Base-by-base conservation (phyloP, 2,329 filamentous ascomycete species). In the Fusarium sp. region DNA sequence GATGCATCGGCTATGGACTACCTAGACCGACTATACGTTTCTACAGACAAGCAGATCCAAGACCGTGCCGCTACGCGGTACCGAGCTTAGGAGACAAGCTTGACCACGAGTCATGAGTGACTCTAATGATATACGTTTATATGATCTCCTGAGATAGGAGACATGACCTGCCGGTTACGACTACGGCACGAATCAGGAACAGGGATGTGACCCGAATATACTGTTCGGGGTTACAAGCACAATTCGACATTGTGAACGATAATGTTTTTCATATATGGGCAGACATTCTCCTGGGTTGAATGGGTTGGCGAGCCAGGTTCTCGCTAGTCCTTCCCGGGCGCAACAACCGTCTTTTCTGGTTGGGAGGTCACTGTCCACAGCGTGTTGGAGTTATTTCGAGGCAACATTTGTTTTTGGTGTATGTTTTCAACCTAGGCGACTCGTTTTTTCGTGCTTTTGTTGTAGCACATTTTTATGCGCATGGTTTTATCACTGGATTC, bases 1-100 rank as follows among this genome's bases (percentile, higher is more conserved):
- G 93, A 97, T 81, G 91, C 92, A 44, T 86, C 87, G 68, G 92
- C 93, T 60, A 95, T 96, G 93, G 89, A 92, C 71, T 93, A 91
- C 77, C 84, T 96, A 76, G 92, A 95, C 82, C 85, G 86, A 78
- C 84, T 97, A 80, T 97, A 97, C 85, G 87, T 92, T 83, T 88
- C 90, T 73, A 96, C 93, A 52, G 93, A 96, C 82, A 87, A 88
- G 78, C 85, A 91, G 80, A 94, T 96, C 73, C 89, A 92, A 76
- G 89, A 93, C 69, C 86, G 92, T 58, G 82, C 84, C 39, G 76
- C 71, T 60, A 57, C 73, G 51, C 77, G 78, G 60, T 79, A 76
- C 72, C 67, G 77, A 61, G 70, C 78, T 69, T 80, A 70, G 70
- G 67, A 58, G 51, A 51, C 65, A 53, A 61, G 62, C 69, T 72